These are phyloP conservation scores for Nemania diffusa DNA, from an alignment of 2,329 filamentous ascomycete species.

Conservation along the genomic window DNA sequence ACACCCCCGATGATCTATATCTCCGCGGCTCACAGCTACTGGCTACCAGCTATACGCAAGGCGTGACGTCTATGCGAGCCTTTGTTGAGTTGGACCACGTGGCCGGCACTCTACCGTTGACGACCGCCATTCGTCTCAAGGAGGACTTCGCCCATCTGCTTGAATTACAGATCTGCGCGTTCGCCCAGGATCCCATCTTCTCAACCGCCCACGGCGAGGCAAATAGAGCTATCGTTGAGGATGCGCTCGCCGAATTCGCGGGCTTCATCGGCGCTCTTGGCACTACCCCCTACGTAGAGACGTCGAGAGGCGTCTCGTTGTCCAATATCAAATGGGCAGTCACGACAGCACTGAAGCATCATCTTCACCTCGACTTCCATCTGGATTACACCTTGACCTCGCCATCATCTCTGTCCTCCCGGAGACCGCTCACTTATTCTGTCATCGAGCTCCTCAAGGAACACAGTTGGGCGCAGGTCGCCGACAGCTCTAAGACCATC, in stretches of 20 bases:
- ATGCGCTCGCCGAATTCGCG: slow-evolving; percentile 43
- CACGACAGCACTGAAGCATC: slow-evolving; percentile 59
- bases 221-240: slow-evolving; percentile 61
- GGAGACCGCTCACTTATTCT: slow-evolving; percentile 62
- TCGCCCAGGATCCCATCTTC: slow-evolving; percentile 76
- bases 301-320: slow-evolving; percentile 57
- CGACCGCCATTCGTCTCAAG: slow-evolving; percentile 68
- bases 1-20: slow-evolving; percentile 70
- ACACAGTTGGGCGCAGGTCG: slow-evolving; percentile 58
- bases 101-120: slow-evolving; percentile 57
- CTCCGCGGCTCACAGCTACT: slow-evolving; percentile 72
- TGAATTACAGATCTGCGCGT: slow-evolving; percentile 73
- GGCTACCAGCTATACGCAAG: slow-evolving; percentile 70
- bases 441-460: slow-evolving; percentile 63
- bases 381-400: slow-evolving; percentile 74
- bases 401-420: slow-evolving; percentile 43
- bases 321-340: slow-evolving; percentile 73
- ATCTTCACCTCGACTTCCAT: slow-evolving; percentile 74
- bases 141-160: slow-evolving; percentile 62
- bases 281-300: slow-evolving; percentile 77
- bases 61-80: slow-evolving; percentile 75
- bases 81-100: slow-evolving; percentile 77
- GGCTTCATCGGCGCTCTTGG: slow-evolving; percentile 68
- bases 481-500: slow-evolving; percentile 58
- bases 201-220: slow-evolving; percentile 60